phyloP scores from a whole-genome alignment of 768 basidiomycete genomes.

The Kwoniella shandongensis region DNA sequence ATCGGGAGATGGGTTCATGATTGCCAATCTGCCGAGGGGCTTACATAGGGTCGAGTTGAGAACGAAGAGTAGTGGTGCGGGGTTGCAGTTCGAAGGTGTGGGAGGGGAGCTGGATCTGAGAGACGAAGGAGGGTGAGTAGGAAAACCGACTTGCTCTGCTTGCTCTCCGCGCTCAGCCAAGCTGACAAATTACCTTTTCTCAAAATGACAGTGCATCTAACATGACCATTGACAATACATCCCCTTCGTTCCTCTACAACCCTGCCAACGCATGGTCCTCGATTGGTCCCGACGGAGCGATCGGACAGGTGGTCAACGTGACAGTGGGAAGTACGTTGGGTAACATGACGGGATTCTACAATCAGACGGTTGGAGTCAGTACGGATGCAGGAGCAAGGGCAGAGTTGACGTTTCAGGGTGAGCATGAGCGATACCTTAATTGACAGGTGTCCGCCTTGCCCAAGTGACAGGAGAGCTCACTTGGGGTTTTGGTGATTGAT shows the following conservation, averaged over 20 bases:
- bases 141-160: too few relatives aligned
- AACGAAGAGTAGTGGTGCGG: not conserved
- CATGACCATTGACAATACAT: slow-evolving; percentile 18
- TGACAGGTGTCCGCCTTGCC: too few relatives aligned
- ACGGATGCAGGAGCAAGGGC: slow-evolving; percentile 8
- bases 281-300: not conserved
- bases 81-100: slow-evolving; percentile 21
- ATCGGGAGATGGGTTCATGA: not conserved
- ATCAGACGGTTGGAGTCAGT: slow-evolving; percentile 7
- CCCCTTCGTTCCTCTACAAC: slow-evolving; percentile 11
- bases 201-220: slow-evolving; percentile 12
- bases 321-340: slow-evolving; percentile 12
- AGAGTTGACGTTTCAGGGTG: slow-evolving; percentile 19
- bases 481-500: too few relatives aligned
- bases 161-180: too few relatives aligned
- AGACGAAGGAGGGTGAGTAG: slow-evolving; percentile 13
- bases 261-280: slow-evolving; percentile 14
- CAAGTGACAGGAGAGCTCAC: too few relatives aligned
- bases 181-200: too few relatives aligned
- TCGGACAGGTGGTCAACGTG: slow-evolving; percentile 1
- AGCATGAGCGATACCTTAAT: not conserved
- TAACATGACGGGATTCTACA: slow-evolving; percentile 11
- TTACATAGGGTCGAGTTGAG: slow-evolving; percentile 13
- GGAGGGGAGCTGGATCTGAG: slow-evolving; percentile 11
- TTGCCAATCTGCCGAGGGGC: slow-evolving; percentile 10